Evolutionary conservation across 169 alveolate species (phyloP).

Genomic region (Plasmodium berghei): DNA sequence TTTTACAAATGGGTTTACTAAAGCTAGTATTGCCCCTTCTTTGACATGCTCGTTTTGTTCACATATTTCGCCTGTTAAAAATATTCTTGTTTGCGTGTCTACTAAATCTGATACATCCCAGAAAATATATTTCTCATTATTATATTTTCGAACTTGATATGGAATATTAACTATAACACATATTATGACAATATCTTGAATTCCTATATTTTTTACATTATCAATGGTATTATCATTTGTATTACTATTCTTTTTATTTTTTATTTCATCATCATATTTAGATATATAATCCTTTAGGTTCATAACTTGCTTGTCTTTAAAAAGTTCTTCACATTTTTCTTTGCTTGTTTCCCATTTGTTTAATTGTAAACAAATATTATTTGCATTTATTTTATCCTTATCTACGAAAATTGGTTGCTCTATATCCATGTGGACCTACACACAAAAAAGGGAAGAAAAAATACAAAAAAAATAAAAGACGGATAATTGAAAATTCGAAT

Average conservation of each 20-base stretch:
- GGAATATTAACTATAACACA: slow-evolving; percentile 72
- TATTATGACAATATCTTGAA: slow-evolving; percentile 27
- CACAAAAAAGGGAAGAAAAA: not conserved
- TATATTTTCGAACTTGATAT: slow-evolving; percentile 52
- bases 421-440: not conserved
- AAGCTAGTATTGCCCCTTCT: slow-evolving; percentile 62
- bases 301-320: slow-evolving; percentile 29
- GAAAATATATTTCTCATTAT: slow-evolving; percentile 57
- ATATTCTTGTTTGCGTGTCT: slow-evolving; percentile 55
- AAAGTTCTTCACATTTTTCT: slow-evolving; percentile 32
- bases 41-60: slow-evolving; percentile 40
- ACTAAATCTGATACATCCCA: slow-evolving; percentile 74
- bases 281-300: slow-evolving; percentile 35
- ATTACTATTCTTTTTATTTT: slow-evolving; percentile 16
- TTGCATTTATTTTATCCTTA: slow-evolving; percentile 20
- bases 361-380: slow-evolving; percentile 25
- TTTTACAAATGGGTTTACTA: slow-evolving; percentile 45
- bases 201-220: not conserved
- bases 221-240: not conserved
- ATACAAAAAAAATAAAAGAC: not conserved
- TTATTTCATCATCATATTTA: slow-evolving; percentile 58
- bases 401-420: not conserved
- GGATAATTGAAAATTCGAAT: not conserved
- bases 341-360: slow-evolving; percentile 32
- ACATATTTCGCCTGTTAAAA: slow-evolving; percentile 62